These are phyloP conservation scores for Huntiella savannae DNA, from an alignment of 2,329 filamentous ascomycete genomes.

Conservation along the genomic window DNA sequence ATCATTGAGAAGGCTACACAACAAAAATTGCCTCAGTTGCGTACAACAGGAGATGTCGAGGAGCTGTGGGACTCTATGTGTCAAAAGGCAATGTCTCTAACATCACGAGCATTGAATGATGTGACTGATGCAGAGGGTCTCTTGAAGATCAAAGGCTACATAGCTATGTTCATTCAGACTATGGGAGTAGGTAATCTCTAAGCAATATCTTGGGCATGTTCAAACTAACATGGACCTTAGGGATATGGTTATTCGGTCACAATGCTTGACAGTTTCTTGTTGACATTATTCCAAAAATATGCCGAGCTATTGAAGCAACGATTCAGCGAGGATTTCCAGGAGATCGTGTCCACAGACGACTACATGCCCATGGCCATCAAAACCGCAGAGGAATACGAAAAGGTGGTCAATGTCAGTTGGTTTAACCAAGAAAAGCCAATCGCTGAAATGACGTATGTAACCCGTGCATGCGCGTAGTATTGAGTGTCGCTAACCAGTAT, in stretches of 20 bases:
- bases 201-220: background rate
- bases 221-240: slow-evolving; percentile 22
- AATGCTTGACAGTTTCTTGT: slow-evolving; percentile 62
- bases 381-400: slow-evolving; percentile 76
- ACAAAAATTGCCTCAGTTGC: slow-evolving; percentile 64
- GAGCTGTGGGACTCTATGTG: slow-evolving; percentile 98
- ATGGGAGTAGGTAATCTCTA: slow-evolving; percentile 52
- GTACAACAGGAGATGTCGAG: slow-evolving; percentile 72
- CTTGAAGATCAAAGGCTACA: slow-evolving; percentile 83
- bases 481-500: background rate
- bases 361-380: slow-evolving; percentile 99
- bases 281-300: slow-evolving; percentile 88
- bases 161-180: slow-evolving; percentile 90
- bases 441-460: slow-evolving; percentile 52
- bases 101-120: slow-evolving; percentile 56
- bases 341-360: slow-evolving; percentile 81
- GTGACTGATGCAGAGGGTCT: slow-evolving; percentile 79
- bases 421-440: slow-evolving; percentile 66
- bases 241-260: slow-evolving; percentile 79
- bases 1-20: slow-evolving; percentile 93
- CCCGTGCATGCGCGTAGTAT: background rate
- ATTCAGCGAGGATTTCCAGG: slow-evolving; percentile 91
- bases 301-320: slow-evolving; percentile 74
- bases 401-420: slow-evolving; percentile 92
- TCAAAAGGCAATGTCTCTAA: slow-evolving; percentile 63